phyloP scores from a whole-genome alignment of 306 rosid species.

The Boehmeria nivea region DNA sequence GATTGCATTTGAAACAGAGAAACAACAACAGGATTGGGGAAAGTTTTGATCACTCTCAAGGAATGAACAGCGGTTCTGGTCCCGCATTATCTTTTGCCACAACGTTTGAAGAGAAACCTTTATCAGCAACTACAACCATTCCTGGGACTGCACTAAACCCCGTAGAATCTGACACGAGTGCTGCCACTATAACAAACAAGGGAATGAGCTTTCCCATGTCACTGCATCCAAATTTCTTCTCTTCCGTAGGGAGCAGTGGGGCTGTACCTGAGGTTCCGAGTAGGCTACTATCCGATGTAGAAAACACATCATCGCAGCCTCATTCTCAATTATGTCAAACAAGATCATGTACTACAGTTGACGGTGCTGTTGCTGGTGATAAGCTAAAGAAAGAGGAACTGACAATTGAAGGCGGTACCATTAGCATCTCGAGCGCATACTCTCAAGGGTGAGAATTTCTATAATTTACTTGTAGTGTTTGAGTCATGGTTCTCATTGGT shows the following conservation, averaged over 20 bases:
- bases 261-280: conserved; percentile 45
- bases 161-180: conserved; percentile 50
- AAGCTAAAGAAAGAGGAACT: conserved; percentile 74
- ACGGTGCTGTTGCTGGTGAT: conserved; percentile 42
- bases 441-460: conserved; percentile 77
- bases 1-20: conserved; percentile 53
- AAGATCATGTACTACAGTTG: conserved; percentile 25
- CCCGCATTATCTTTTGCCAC: conserved; percentile 57
- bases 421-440: conserved; percentile 82
- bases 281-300: conserved; percentile 47
- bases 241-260: conserved; percentile 36
- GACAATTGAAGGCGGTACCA: conserved; percentile 76
- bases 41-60: conserved; percentile 51
- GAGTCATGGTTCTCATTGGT: background rate
- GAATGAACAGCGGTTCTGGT: conserved; percentile 39
- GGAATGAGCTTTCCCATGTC: conserved; percentile 46
- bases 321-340: conserved; percentile 36
- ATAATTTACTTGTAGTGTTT: background rate
- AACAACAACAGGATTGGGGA: conserved; percentile 59
- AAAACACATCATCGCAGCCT: conserved; percentile 38
- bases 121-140: conserved; percentile 50
- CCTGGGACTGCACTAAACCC: conserved; percentile 42
- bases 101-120: conserved; percentile 52
- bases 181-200: conserved; percentile 50
- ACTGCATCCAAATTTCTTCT: conserved; percentile 49